phyloP scores from a whole-genome alignment of 1,284 basidiomycete genomes.

The Stygiomarasmius scandens region DNA sequence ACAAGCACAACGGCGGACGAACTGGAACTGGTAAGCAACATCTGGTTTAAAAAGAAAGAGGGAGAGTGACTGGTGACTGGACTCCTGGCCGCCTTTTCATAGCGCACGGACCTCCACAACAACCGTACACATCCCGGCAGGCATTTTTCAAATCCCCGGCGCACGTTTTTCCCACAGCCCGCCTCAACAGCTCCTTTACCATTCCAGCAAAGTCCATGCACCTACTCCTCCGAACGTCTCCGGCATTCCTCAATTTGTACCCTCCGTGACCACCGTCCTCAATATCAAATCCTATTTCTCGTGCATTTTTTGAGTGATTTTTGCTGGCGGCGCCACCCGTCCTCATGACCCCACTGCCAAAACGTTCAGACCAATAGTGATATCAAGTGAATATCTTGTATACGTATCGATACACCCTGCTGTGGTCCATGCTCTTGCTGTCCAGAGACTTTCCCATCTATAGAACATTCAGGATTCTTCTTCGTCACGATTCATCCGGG shows the following conservation, averaged over 20 bases:
- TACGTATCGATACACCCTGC: neutral
- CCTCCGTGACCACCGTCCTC: too few species aligned
- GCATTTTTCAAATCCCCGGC: neutral
- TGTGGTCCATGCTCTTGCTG: neutral
- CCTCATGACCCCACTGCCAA: neutral
- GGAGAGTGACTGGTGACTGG: conserved; percentile 52
- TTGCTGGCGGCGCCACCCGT: neutral
- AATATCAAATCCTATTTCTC: too few species aligned
- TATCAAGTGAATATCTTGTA: neutral
- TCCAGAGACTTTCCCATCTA: too few species aligned
- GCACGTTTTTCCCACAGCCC: too few species aligned
- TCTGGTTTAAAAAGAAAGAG: conserved; percentile 34
- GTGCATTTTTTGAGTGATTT: neutral
- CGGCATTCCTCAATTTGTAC: too few species aligned
- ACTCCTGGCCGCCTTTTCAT: conserved; percentile 27
- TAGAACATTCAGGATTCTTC: too few species aligned
- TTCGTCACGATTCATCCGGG: too few species aligned
- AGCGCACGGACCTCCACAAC: conserved; percentile 35
- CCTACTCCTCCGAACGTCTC: too few species aligned
- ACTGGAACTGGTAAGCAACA: conserved; percentile 43
- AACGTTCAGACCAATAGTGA: neutral
- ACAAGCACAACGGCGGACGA: conserved; percentile 30
- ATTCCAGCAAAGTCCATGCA: too few species aligned
- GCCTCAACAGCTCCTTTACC: too few species aligned
- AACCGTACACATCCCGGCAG: neutral